Evolutionary conservation across 768 basidiomycete genomes (phyloP), one percentile per base, ranked within the genome.

Genomic region (Lactifluus hygrophoroides): DNA sequence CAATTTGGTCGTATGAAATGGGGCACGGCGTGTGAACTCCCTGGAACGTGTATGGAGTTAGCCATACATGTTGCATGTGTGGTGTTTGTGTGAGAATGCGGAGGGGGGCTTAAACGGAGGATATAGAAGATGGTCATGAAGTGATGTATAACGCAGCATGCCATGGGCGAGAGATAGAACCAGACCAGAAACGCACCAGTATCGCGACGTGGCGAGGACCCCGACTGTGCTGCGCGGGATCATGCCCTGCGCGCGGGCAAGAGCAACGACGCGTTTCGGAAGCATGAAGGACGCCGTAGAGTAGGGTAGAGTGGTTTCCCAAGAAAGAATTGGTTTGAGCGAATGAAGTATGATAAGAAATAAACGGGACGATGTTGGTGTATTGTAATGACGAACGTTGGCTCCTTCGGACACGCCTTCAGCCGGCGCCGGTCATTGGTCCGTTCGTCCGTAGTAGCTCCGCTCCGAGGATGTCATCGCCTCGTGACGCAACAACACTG

Each of bases 1-100:
- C 55, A 88, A 78, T 65, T 75, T 77, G 55, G 86, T 82, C 3
- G 84, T 80, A 66, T 90, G 88, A 69, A 90, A 88, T 56, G 82
- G 76, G 37, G 85, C 80, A 48, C 75, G 75, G 65, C 73, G 76
- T 17, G 79, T 73, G 60, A 73, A 67, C 60, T 76, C 72, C 81
- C 81, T 83, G 38, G 42, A 56, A 51, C 52, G 53, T 54, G 58
- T 25, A 54, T 43, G n/a, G 16, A 40, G 52, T 59, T 25, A 59
- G 57, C n/a, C n/a, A 54, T 21, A 48, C 46, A 56, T 28, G 27
- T 40, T 48, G 10, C 13, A n/a, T 27, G 32, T 7, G 19, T 32
- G 21, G n/a, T n/a, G n/a, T n/a, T 27, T 25, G 21, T 48, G 46
- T 38, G 37, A 11, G 43, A n/a, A 32, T 27, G 19, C 51, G 30